phyloP scores from a whole-genome alignment of 1,139 yeast genomes.

The Lizanozyma gosingica region DNA sequence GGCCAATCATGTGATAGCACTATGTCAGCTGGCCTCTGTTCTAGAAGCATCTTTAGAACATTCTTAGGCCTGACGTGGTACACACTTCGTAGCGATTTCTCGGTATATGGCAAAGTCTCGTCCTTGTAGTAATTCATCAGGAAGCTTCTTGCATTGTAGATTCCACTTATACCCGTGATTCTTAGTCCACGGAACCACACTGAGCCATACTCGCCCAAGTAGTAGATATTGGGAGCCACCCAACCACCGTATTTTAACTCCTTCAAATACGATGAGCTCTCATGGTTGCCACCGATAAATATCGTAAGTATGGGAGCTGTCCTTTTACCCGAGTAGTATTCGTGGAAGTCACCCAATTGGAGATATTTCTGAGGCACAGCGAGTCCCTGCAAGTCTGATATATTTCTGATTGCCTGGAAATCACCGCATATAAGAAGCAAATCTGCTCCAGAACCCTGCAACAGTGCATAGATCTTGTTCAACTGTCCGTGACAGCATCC shows the following conservation, averaged over 20 bases:
- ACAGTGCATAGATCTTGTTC: slow-evolving; percentile 42
- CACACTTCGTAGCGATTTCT: slow-evolving; percentile 40
- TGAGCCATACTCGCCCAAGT: slow-evolving; percentile 70
- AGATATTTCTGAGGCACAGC: slow-evolving; percentile 49
- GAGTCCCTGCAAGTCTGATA: slow-evolving; percentile 56
- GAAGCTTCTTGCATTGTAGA: slow-evolving; percentile 49
- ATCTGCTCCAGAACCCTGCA: slow-evolving; percentile 31
- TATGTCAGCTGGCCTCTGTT: slow-evolving; percentile 32
- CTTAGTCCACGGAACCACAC: slow-evolving; percentile 66
- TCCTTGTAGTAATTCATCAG: slow-evolving; percentile 16
- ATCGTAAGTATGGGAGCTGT: slow-evolving; percentile 71
- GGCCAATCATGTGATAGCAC: slow-evolving; percentile 95
- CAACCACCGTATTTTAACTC: slow-evolving; percentile 86
- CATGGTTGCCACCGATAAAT: slow-evolving; percentile 95
- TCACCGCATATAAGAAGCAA: slow-evolving; percentile 84
- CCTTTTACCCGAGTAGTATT: slow-evolving; percentile 54
- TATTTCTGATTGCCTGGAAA: slow-evolving; percentile 60
- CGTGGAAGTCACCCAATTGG: slow-evolving; percentile 66
- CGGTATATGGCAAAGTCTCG: slow-evolving; percentile 43
- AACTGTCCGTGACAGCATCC: slow-evolving; percentile 95
- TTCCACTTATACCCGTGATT: slow-evolving; percentile 82
- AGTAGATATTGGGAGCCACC: slow-evolving; percentile 89
- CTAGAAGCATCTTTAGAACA: slow-evolving; percentile 43
- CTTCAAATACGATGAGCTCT: slow-evolving; percentile 67
- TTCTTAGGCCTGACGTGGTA: slow-evolving; percentile 73